Percentiles rank a stretch among this genome's conserved stretches.
Conservation (phyloP, 2,329 filamentous ascomycete genomes). For the Cercospora sesami region DNA sequence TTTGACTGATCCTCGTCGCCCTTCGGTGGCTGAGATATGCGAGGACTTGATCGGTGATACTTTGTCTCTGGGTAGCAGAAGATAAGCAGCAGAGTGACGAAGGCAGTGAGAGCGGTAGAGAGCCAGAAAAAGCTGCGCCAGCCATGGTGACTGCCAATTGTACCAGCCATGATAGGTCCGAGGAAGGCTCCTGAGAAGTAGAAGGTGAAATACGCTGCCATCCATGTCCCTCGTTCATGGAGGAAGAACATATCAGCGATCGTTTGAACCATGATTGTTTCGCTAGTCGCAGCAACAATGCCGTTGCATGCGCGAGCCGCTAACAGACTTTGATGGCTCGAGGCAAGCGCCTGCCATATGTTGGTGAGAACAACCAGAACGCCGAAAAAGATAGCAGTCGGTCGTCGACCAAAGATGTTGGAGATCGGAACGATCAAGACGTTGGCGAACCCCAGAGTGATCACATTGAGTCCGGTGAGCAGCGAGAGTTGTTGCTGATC, state of each 20-base stretch:
- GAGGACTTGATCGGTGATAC: slow-evolving; percentile 37
- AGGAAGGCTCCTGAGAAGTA: slow-evolving; percentile 48
- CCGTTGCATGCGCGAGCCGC: slow-evolving; percentile 48
- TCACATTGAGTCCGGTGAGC: slow-evolving; percentile 47
- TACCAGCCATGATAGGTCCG: slow-evolving; percentile 47
- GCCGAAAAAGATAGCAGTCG: slow-evolving; percentile 44
- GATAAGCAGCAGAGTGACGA: slow-evolving; percentile 44
- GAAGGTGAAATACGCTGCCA: slow-evolving; percentile 34
- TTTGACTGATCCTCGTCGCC: slow-evolving; percentile 24
- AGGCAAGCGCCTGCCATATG: slow-evolving; percentile 48
- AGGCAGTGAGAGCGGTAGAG: slow-evolving; percentile 42
- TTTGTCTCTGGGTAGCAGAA: slow-evolving; percentile 48
- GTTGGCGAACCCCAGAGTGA: slow-evolving; percentile 48
- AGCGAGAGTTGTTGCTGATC: slow-evolving; percentile 44
- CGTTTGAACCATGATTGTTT: slow-evolving; percentile 48
- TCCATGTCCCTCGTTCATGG: slow-evolving; percentile 41
- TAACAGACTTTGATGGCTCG: slow-evolving; percentile 45
- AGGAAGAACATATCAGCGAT: slow-evolving; percentile 50
- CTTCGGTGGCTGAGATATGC: not conserved
- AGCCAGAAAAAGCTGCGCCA: slow-evolving; percentile 53
- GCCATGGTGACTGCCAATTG: slow-evolving; percentile 44
- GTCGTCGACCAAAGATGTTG: slow-evolving; percentile 48
- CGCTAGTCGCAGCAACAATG: slow-evolving; percentile 46
- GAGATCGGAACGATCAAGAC: slow-evolving; percentile 48
- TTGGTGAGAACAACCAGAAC: slow-evolving; percentile 45